Evolutionary conservation across 208 protist genomes (phyloP), one percentile per base, ranked within the genome.

Genomic region (Trypanosoma rangeli): DNA sequence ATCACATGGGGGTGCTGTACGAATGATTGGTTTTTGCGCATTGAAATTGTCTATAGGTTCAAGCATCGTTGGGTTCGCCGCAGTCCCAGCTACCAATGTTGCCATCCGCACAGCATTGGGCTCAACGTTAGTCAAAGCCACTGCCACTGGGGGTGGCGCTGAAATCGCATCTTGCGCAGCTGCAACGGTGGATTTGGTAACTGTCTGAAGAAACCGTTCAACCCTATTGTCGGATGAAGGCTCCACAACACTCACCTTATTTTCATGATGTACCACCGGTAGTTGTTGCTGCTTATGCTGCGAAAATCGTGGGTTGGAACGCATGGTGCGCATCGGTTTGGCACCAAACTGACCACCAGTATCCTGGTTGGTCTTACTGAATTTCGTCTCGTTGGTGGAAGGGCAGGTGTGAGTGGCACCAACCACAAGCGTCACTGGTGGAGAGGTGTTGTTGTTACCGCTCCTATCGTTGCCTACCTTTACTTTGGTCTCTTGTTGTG

Each of bases 1-100:
- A 3, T 69, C 48, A 37, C 89, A 79, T 46, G 68, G 42, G 1
- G 85, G 79, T 4, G 83, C 76, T 0, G 83, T 85, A 48, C 90
- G 85, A 57, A 95, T 88, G 57, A 92, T 84, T 13, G 87, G 86
- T 42, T 68, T 76, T 35, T 72, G 55, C 24, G 82, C 84, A 26
- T 79, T 76, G 33, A 82, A 33, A 70, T 95, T 93, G 79, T 93
- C 87, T 42, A 89, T 84, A 15, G 48, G 73, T 35, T 80, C 80
- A 61, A 84, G 58, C 48, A 80, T 73, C 28, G 78, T 81, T 28
- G 85, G 80, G 60, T 80, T 74, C 49, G 84, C 64, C 18, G 66
- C 59, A 29, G 79, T 79, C 24, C 69, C 64, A 9, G 68, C 49
- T 33, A 65, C 57, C 1, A 78, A 49, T 0, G 58, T 64, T 13